Evolutionary conservation across 1,284 basidiomycete genomes (phyloP), one percentile per base, ranked within the genome.

Genomic region (Sporisorium scitamineum): DNA sequence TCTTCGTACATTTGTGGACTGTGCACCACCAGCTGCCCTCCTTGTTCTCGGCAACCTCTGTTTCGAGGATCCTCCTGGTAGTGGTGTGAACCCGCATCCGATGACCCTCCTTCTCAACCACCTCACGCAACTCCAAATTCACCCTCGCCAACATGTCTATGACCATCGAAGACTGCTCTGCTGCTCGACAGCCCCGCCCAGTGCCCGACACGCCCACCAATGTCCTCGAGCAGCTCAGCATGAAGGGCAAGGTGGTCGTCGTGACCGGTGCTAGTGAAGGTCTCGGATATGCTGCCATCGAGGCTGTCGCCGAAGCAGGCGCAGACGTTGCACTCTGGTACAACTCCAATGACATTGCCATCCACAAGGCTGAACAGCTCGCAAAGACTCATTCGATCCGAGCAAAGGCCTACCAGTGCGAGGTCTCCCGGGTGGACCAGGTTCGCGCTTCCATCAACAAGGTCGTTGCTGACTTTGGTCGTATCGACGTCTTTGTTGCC

Each of bases 251-350:
- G 63, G 79, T 83, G 34, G 74, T 79, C 29, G 73, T 74, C 54
- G 74, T 86, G 53, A 84, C 79, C 5, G 84, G 85, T 14, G 84
- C 80, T 9, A 79, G 79, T 18, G 79, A 76, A 14, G 85, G 85
- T 18, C 85, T 86, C 53, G 85, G 85, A 0, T 79, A 80, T 47
- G 81, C 82, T 3, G 84, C 79, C 5, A 73, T 80, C 29, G 81
- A 84, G 32, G 84, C 82, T 1, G 68, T 85, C 39, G 82, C 83
- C 26, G 85, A 86, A 57, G 82, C 80, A 8, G 83, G 84, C 10
- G 82, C 75, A 8, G 78, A 83, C 52, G 80, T 85, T 8, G 83
- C 79, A 5, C 73, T 85, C 44, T 72, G 69, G 54, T 85, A 85
- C 73, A 80, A 82, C 70, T 78, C 79, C 29, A 84, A 82, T 66